These are phyloP conservation scores for Termitomyces sp. DNA, from an alignment of 768 basidiomycete genomes.

Conservation along the genomic window DNA sequence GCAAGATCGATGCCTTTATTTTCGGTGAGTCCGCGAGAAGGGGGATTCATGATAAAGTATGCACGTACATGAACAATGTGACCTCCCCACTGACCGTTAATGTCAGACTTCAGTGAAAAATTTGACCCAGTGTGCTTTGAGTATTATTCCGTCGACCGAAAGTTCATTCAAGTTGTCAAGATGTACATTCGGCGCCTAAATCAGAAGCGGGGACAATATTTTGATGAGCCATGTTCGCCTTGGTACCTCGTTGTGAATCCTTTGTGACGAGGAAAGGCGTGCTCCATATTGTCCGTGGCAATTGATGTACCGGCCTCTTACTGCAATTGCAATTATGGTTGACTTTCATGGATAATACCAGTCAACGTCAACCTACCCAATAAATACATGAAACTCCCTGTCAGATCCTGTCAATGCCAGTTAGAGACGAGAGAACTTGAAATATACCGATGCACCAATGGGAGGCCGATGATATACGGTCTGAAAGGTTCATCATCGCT, in stretches of 20 bases:
- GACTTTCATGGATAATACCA: not conserved
- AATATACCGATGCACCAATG: not conserved
- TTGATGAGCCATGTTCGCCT: too few species aligned
- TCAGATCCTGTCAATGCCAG: not conserved
- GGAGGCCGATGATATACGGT: not conserved
- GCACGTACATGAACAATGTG: conserved; percentile 1
- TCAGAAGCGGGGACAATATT: too few species aligned
- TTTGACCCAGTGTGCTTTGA: conserved; percentile 30
- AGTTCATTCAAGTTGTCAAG: too few species aligned
- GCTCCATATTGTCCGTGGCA: conserved; percentile 40
- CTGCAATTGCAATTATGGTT: not conserved
- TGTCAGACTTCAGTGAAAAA: conserved; percentile 32
- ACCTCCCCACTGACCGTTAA: conserved; percentile 22
- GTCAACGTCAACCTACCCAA: conserved; percentile 3
- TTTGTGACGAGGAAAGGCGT: too few species aligned
- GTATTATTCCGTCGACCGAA: conserved; percentile 27
- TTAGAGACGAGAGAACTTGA: not conserved
- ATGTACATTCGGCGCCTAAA: too few species aligned
- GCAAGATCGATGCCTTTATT: conserved; percentile 17
- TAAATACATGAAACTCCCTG: conserved; percentile 12
- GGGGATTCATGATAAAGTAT: not conserved
- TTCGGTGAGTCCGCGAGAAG: not conserved
- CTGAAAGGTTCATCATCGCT: not conserved
- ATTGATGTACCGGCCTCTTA: conserved; percentile 30
- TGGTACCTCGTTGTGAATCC: too few species aligned